Conservation (phyloP, 208 protist species). For the Crithidia mellificae region DNA sequence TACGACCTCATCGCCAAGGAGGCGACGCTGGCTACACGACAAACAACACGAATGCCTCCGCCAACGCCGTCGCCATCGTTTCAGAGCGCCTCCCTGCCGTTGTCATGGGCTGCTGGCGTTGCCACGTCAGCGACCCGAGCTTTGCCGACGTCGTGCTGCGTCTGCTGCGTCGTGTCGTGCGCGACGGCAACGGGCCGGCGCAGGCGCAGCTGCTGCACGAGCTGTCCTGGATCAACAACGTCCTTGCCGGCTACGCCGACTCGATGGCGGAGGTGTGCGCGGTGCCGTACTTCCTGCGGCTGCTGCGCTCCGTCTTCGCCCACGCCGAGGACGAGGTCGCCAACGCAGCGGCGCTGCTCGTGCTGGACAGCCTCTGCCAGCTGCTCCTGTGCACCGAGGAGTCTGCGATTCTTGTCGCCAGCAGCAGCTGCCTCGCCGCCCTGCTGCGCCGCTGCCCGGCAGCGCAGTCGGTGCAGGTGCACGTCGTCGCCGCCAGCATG, state of each 20-base stretch:
- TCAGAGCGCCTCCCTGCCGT: slow-evolving; percentile 11
- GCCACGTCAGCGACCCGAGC: slow-evolving; percentile 66
- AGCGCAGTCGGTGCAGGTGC: slow-evolving; percentile 33
- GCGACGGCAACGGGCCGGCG: slow-evolving; percentile 11
- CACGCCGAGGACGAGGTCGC: slow-evolving; percentile 28
- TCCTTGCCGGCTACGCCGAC: slow-evolving; percentile 31
- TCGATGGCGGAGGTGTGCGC: slow-evolving; percentile 34
- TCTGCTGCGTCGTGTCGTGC: slow-evolving; percentile 38
- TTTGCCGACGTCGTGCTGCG: slow-evolving; percentile 50
- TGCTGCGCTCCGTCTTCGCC: slow-evolving; percentile 27
- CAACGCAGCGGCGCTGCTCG: slow-evolving; percentile 21
- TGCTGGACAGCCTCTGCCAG: slow-evolving; percentile 45
- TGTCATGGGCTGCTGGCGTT: slow-evolving; percentile 60
- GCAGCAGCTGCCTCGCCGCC: slow-evolving; percentile 48
- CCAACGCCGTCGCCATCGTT: background rate
- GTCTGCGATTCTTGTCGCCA: slow-evolving; percentile 48
- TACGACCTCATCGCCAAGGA: background rate
- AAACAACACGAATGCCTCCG: background rate
- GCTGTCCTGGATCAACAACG: slow-evolving; percentile 30
- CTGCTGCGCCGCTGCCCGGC: slow-evolving; percentile 52
- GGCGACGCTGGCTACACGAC: background rate
- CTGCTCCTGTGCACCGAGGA: slow-evolving; percentile 60
- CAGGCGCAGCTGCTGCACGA: slow-evolving; percentile 29
- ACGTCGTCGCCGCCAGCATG: slow-evolving; percentile 16
- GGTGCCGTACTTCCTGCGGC: slow-evolving; percentile 28